A percentile compares a stretch with the other conserved stretches of the same genome.
Conservation (phyloP, 1,139 yeast genomes). For the Magnusiomyces sp. region DNA sequence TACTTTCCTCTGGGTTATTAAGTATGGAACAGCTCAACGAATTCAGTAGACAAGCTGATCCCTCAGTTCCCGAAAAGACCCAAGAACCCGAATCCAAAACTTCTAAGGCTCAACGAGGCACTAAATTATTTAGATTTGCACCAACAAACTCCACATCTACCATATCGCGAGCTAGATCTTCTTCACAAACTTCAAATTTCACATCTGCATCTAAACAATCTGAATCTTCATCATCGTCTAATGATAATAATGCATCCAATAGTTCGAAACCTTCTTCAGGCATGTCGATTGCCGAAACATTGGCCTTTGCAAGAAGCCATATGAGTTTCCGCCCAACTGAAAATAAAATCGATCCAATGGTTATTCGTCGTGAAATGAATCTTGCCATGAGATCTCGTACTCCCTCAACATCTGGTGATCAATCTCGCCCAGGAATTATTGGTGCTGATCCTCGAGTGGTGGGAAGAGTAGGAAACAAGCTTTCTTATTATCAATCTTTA, state of each 20-base stretch:
- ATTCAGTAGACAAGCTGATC: not conserved
- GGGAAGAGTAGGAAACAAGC: too few species aligned
- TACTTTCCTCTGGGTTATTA: conserved; percentile 8
- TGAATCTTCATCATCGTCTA: not conserved
- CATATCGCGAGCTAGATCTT: not conserved
- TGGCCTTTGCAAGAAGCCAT: conserved; percentile 47
- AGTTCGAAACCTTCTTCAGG: not conserved
- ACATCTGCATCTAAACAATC: not conserved
- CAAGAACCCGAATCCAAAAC: not conserved
- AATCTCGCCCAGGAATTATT: not conserved
- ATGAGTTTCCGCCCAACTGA: conserved; percentile 19
- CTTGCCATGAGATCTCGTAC: too few species aligned
- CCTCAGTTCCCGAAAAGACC: not conserved
- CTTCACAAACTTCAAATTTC: not conserved
- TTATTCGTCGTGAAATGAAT: conserved; percentile 16
- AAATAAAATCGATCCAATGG: conserved; percentile 24
- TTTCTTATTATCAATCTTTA: too few species aligned
- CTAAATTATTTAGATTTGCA: not conserved
- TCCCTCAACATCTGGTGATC: not conserved
- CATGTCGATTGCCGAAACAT: conserved; percentile 57
- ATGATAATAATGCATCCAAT: not conserved
- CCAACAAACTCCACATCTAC: not conserved
- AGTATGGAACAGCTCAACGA: conserved; percentile 8
- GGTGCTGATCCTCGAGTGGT: too few species aligned
- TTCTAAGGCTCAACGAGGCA: not conserved